phyloP scores from a whole-genome alignment of 2,329 filamentous ascomycete species.

The Aspergillus fijiensis region DNA sequence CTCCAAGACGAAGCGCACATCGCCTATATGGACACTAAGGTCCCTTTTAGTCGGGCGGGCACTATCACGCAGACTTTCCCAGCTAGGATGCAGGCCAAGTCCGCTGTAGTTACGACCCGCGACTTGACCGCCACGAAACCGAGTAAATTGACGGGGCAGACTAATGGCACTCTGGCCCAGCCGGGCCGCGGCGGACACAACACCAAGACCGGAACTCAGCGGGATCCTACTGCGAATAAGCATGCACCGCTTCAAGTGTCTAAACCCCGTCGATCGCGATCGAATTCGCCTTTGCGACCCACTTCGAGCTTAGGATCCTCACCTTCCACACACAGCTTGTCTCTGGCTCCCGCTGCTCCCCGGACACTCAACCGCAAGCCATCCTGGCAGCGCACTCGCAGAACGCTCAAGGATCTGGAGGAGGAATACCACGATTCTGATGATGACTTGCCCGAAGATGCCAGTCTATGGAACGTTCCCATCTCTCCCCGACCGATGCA shows the following conservation, averaged over 20 bases:
- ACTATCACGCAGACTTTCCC: slow-evolving; percentile 28
- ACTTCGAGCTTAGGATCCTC: slow-evolving; percentile 24
- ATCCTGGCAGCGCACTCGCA: slow-evolving; percentile 47
- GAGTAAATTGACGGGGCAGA: slow-evolving; percentile 24
- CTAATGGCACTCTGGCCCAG: slow-evolving; percentile 27
- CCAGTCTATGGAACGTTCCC: slow-evolving; percentile 52
- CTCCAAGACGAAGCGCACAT: slow-evolving; percentile 67
- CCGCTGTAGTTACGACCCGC: slow-evolving; percentile 30
- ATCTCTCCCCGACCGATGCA: slow-evolving; percentile 47
- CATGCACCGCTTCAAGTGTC: slow-evolving; percentile 30
- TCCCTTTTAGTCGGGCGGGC: slow-evolving; percentile 31
- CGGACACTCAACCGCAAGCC: slow-evolving; percentile 34
- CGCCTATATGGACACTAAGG: slow-evolving; percentile 31
- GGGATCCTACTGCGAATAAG: slow-evolving; percentile 22
- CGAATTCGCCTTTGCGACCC: slow-evolving; percentile 31
- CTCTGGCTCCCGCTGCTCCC: slow-evolving; percentile 23
- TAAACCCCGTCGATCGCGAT: slow-evolving; percentile 32
- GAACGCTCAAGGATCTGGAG: slow-evolving; percentile 50
- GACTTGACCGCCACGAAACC: slow-evolving; percentile 36
- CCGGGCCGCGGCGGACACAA: slow-evolving; percentile 29
- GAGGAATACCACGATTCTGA: slow-evolving; percentile 53
- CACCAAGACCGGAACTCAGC: slow-evolving; percentile 24
- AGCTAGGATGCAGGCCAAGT: slow-evolving; percentile 28
- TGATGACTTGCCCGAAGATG: slow-evolving; percentile 52
- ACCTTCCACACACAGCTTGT: slow-evolving; percentile 28